Evolutionary conservation across 139 green algal species (phyloP).

Genomic region (Micractinium conductrix): DNA sequence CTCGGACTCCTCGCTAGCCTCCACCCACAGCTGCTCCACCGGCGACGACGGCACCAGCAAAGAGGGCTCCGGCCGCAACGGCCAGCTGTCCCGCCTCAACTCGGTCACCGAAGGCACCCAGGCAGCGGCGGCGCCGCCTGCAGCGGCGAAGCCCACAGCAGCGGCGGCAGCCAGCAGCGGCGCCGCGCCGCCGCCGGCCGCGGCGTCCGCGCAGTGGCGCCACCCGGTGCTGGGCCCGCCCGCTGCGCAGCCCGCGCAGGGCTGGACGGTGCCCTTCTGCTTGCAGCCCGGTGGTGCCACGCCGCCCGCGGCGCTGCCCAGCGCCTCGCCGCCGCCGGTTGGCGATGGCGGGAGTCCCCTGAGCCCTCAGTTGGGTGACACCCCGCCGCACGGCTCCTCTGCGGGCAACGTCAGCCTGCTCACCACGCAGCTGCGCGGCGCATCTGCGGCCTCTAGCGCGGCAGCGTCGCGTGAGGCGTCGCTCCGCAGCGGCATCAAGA

Average conservation of each 20-base stretch:
- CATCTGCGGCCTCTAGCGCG: constrained; percentile 3
- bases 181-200: background rate
- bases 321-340: background rate
- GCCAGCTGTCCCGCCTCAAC: background rate
- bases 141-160: background rate
- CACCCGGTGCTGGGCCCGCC: background rate
- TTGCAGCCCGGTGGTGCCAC: background rate
- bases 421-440: background rate
- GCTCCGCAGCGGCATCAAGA: background rate
- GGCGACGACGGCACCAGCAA: background rate
- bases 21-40: background rate
- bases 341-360: background rate
- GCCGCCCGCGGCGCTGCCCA: background rate
- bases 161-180: background rate
- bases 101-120: background rate
- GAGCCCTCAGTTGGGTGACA: background rate
- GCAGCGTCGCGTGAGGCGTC: background rate
- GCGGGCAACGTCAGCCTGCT: background rate
- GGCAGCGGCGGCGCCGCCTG: background rate
- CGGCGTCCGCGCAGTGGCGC: background rate
- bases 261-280: background rate
- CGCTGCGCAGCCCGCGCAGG: background rate
- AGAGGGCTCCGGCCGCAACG: background rate
- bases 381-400: background rate
- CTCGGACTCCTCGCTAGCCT: background rate